phyloP scores from a whole-genome alignment of 305 asterid genomes.

The Solanum chacoense region DNA sequence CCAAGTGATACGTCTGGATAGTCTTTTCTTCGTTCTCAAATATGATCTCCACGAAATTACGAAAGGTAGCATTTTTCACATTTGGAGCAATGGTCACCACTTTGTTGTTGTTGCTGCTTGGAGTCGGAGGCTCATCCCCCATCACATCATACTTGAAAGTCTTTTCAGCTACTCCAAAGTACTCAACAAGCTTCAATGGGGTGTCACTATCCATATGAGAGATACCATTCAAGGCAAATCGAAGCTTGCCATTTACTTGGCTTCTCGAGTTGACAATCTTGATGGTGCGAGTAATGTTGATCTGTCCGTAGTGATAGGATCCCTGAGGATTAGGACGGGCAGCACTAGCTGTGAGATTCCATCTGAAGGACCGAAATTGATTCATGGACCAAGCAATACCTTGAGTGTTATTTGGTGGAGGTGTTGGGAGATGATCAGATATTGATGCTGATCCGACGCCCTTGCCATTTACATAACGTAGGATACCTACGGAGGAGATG shows the following conservation, averaged over 20 bases:
- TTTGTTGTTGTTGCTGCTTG: neutral
- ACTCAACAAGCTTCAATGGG: constrained; percentile 31
- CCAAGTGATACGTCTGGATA: constrained; percentile 24
- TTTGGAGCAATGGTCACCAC: constrained; percentile 4
- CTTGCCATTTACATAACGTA: constrained; percentile 14
- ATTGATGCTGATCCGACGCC: constrained; percentile 1
- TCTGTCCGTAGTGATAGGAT: constrained; percentile 32
- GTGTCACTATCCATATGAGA: constrained; percentile 22
- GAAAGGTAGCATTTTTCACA: constrained; percentile 10
- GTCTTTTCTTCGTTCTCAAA: constrained; percentile 24
- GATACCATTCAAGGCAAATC: constrained; percentile 22
- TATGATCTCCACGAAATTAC: constrained; percentile 24
- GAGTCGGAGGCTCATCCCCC: constrained; percentile 14
- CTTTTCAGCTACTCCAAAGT: constrained; percentile 37
- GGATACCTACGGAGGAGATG: constrained; percentile 3
- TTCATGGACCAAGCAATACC: constrained; percentile 33
- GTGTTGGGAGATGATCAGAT: constrained; percentile 12
- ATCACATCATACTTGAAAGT: constrained; percentile 42
- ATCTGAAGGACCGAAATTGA: constrained; percentile 28
- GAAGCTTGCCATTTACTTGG: constrained; percentile 13
- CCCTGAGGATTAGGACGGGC: constrained; percentile 41
- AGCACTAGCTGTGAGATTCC: constrained; percentile 34
- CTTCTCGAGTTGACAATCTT: constrained; percentile 11
- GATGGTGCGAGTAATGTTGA: constrained; percentile 26
- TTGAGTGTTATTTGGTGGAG: constrained; percentile 17